These are phyloP conservation scores for Thelonectria olida DNA, from an alignment of 2,329 filamentous ascomycete genomes.

Conservation along the genomic window DNA sequence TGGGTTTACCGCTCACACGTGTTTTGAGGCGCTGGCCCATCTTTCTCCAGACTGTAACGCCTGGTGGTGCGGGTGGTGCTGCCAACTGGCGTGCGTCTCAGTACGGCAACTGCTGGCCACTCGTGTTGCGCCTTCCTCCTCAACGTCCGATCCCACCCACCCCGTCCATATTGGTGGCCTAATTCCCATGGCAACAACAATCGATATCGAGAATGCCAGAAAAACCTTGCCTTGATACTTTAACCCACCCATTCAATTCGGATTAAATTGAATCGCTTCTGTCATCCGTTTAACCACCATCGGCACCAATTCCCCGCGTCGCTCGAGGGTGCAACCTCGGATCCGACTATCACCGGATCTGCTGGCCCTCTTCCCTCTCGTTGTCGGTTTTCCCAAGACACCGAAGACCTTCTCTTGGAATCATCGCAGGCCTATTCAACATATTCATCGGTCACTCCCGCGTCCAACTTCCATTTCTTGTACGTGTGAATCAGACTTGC, in stretches of 20 bases:
- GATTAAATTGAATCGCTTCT: not conserved
- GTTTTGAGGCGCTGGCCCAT: not conserved
- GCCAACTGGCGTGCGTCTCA: conserved; percentile 13
- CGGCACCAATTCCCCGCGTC: not conserved
- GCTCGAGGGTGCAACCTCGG: not conserved
- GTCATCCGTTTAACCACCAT: not conserved
- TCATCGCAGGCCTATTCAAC: not conserved
- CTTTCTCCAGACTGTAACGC: not conserved
- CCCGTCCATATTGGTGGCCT: not conserved
- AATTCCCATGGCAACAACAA: not conserved
- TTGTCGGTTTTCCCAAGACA: not conserved
- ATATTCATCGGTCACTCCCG: not conserved
- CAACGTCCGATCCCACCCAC: conserved; percentile 11
- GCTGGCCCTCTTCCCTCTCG: not conserved
- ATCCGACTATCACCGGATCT: not conserved
- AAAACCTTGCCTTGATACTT: not conserved
- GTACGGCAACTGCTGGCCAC: not conserved
- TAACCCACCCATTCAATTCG: not conserved
- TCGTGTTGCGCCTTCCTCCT: conserved; percentile 7
- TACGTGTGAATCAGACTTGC: not conserved
- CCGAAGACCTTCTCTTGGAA: not conserved
- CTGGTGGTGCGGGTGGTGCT: not conserved
- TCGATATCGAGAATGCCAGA: not conserved
- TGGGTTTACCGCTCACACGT: too few relatives aligned
- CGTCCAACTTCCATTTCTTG: not conserved